phyloP scores from a whole-genome alignment of 495 filamentous ascomycete genomes.

The Podospora pseudopauciseta region DNA sequence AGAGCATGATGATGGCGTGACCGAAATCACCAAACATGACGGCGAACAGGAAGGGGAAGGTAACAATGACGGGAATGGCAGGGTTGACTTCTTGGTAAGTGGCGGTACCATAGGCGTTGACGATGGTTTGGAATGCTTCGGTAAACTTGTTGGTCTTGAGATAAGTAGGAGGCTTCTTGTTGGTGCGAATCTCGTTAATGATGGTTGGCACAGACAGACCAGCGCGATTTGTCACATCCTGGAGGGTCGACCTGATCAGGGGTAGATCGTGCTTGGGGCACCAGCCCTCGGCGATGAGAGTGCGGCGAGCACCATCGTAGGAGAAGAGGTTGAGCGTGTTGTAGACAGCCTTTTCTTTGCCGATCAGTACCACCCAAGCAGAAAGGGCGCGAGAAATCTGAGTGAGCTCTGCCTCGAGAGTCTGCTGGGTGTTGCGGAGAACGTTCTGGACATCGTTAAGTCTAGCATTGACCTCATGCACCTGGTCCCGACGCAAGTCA shows the following conservation, averaged over 20 bases:
- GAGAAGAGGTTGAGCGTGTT: conserved; percentile 93
- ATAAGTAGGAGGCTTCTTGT: conserved; percentile 95
- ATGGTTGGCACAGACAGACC: conserved; percentile 94
- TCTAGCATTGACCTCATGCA: conserved; percentile 92
- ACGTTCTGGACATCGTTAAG: conserved; percentile 87
- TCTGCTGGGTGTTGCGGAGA: conserved; percentile 91
- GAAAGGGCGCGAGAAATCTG: conserved; percentile 87
- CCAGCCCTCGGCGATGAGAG: conserved; percentile 96
- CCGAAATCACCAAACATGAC: conserved; percentile 99
- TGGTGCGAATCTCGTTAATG: conserved; percentile 92
- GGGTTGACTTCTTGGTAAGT: conserved; percentile 98
- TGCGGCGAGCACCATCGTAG: conserved; percentile 92
- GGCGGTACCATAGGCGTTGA: conserved; percentile 94
- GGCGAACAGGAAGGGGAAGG: conserved; percentile 96
- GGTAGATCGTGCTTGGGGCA: conserved; percentile 85
- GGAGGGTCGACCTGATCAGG: conserved; percentile 90
- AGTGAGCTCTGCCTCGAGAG: conserved; percentile 85
- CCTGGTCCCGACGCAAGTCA: conserved; percentile 87
- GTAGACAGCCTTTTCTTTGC: conserved; percentile 99
- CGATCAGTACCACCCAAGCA: conserved; percentile 93
- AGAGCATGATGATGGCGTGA: conserved; percentile 81
- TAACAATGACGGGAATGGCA: conserved; percentile 88
- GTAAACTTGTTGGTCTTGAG: conserved; percentile 98
- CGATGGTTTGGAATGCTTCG: conserved; percentile 96
- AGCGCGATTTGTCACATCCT: conserved; percentile 94